Percentiles rank a stretch among this genome's conserved stretches.
Evolutionary conservation across 2,329 filamentous ascomycete species (phyloP).

Genomic region (Plenodomus biglobosus): DNA sequence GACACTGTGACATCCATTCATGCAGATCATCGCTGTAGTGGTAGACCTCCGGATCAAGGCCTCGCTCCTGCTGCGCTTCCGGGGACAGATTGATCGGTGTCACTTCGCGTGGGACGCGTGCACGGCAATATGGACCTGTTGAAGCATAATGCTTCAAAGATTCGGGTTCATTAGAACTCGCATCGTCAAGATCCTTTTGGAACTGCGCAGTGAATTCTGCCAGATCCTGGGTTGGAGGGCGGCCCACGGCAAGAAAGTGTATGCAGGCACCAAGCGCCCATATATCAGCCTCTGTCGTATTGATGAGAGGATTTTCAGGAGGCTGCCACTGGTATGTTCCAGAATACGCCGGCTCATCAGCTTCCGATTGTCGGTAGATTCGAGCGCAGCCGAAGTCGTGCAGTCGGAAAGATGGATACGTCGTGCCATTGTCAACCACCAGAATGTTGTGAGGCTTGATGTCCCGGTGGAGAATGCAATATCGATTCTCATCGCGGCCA

Average conservation of each 20-base stretch:
- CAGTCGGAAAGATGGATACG: slow-evolving; percentile 31
- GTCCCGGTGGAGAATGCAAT: slow-evolving; percentile 21
- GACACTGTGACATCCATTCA: slow-evolving; percentile 26
- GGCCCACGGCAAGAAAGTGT: slow-evolving; percentile 30
- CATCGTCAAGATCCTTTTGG: neutral
- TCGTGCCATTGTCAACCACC: slow-evolving; percentile 23
- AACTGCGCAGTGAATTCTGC: neutral
- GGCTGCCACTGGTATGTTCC: slow-evolving; percentile 34
- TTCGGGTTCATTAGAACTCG: neutral
- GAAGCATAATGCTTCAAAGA: slow-evolving; percentile 4
- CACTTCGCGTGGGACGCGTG: slow-evolving; percentile 20
- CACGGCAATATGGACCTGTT: slow-evolving; percentile 15
- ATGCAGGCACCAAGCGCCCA: slow-evolving; percentile 39
- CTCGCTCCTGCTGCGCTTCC: slow-evolving; percentile 10
- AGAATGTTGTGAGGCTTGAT: slow-evolving; percentile 37
- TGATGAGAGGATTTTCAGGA: slow-evolving; percentile 34
- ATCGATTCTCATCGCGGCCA: neutral
- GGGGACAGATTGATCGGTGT: slow-evolving; percentile 26
- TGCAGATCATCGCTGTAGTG: slow-evolving; percentile 31
- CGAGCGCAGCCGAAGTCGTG: slow-evolving; percentile 28
- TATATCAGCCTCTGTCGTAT: slow-evolving; percentile 29
- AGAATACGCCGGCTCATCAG: slow-evolving; percentile 1
- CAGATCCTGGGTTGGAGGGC: slow-evolving; percentile 15
- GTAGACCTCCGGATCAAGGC: slow-evolving; percentile 4
- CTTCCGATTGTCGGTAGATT: slow-evolving; percentile 1